A percentile compares a stretch with the other conserved stretches of the same genome.
phyloP scores from a whole-genome alignment of 257 asterid species.

The Jacaranda mimosifolia region DNA sequence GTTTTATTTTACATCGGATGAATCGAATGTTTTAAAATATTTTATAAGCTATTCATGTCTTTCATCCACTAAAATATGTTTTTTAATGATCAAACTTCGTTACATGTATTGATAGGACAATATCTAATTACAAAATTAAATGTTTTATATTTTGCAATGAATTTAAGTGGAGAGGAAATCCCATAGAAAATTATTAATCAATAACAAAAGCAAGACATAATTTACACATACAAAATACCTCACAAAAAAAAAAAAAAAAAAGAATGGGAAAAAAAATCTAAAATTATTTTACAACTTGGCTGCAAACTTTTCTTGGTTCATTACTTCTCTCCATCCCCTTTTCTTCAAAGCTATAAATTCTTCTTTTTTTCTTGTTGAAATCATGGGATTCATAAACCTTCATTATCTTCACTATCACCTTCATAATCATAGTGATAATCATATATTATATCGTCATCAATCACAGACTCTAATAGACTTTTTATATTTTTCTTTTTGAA shows the following conservation, averaged over 20 bases:
- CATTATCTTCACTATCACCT: slow-evolving; percentile 30
- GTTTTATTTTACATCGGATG: too few relatives aligned
- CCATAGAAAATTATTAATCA: not conserved
- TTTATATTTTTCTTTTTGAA: too few relatives aligned
- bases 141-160: too few relatives aligned
- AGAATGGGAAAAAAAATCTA: not conserved
- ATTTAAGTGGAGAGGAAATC: too few relatives aligned
- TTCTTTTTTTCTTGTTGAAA: slow-evolving; percentile 27
- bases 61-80: too few relatives aligned
- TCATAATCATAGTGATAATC: slow-evolving; percentile 7
- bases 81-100: too few relatives aligned
- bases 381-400: slow-evolving; percentile 27
- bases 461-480: not conserved
- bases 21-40: too few relatives aligned
- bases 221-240: not conserved
- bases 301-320: slow-evolving; percentile 34
- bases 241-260: not conserved
- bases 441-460: not conserved
- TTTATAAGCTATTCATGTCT: too few relatives aligned
- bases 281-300: not conserved
- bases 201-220: not conserved
- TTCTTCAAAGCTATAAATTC: slow-evolving; percentile 38
- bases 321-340: slow-evolving; percentile 43
- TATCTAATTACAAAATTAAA: too few relatives aligned
- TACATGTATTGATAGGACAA: too few relatives aligned